Conservation (phyloP, 768 basidiomycete species). For the Tricholoma flavovirens region DNA sequence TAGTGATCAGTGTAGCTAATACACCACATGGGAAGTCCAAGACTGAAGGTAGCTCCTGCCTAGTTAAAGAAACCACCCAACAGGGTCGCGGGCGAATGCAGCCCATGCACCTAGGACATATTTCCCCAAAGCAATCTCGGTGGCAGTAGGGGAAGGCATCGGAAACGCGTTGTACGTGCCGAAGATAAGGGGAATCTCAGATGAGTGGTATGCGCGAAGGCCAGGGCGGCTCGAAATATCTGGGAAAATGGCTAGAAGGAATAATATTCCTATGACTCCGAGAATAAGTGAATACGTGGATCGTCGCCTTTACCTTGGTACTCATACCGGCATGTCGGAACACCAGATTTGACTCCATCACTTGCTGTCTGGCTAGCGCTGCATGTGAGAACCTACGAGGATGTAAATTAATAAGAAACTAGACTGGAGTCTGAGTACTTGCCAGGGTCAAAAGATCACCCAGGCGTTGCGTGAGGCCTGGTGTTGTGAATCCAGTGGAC, state of each 20-base stretch:
- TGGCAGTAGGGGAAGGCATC: constrained; percentile 15
- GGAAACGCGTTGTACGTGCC: constrained; percentile 27
- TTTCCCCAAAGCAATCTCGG: constrained; percentile 23
- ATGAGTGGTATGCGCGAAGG: constrained; percentile 32
- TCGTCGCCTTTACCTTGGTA: constrained; percentile 21
- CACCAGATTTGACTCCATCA: constrained; percentile 22
- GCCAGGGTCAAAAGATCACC: constrained; percentile 20
- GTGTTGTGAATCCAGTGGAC: constrained; percentile 20
- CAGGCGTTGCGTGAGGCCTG: constrained; percentile 24
- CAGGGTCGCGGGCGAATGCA: constrained; percentile 34
- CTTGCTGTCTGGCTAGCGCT: constrained; percentile 21
- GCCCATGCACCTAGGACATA: constrained; percentile 34
- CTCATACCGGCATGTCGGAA: constrained; percentile 17
- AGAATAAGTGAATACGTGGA: constrained; percentile 14
- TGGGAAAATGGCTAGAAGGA: constrained; percentile 28
- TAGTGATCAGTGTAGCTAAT: background rate
- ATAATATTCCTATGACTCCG: no score
- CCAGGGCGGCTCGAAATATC: constrained; percentile 29
- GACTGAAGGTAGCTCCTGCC: constrained; percentile 4
- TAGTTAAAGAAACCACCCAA: constrained; percentile 9
- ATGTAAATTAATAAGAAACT: background rate
- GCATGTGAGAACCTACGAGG: constrained; percentile 21
- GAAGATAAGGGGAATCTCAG: constrained; percentile 36
- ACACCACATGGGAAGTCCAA: constrained; percentile 8
- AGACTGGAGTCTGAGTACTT: background rate